Percentiles rank a stretch among this genome's conserved stretches.
These are phyloP conservation scores for Lactarius tabidus DNA, from an alignment of 768 basidiomycete genomes.

Conservation along the genomic window DNA sequence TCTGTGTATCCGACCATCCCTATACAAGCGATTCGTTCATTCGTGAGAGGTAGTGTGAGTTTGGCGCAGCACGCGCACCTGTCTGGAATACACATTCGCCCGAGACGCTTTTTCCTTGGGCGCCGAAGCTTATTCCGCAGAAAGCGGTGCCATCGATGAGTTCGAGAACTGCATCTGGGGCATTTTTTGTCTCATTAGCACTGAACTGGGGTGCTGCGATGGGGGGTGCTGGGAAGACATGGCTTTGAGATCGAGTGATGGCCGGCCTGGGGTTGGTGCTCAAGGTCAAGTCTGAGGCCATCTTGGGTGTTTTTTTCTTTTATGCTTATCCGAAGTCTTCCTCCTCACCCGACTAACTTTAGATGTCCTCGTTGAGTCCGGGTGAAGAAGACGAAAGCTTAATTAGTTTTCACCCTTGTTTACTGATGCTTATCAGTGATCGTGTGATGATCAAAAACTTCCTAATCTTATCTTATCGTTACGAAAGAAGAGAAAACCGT, in stretches of 20 bases:
- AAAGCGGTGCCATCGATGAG: slow-evolving; percentile 85
- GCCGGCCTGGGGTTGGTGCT: slow-evolving; percentile 41
- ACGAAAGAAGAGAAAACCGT: background rate
- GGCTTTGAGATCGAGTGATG: slow-evolving; percentile 45
- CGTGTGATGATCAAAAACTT: background rate
- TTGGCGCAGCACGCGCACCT: slow-evolving; percentile 49
- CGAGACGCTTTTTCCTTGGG: slow-evolving; percentile 81
- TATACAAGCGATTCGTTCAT: slow-evolving; percentile 34
- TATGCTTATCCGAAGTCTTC: slow-evolving; percentile 2
- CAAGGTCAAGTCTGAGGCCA: slow-evolving; percentile 1
- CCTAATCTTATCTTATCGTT: slow-evolving; percentile 5
- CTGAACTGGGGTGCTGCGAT: slow-evolving; percentile 34
- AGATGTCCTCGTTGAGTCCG: slow-evolving; percentile 1
- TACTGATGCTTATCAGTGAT: slow-evolving; percentile 4
- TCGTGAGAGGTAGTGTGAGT: slow-evolving; percentile 8
- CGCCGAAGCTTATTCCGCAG: slow-evolving; percentile 91
- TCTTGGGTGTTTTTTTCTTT: background rate
- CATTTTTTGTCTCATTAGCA: slow-evolving; percentile 17
- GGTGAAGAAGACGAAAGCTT: slow-evolving; percentile 21
- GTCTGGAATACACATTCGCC: slow-evolving; percentile 99
- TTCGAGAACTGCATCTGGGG: slow-evolving; percentile 72
- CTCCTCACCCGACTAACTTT: slow-evolving; percentile 23
- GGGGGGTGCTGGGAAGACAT: slow-evolving; percentile 35
- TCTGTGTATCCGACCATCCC: slow-evolving; percentile 99
- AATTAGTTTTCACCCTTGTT: slow-evolving; percentile 6